Evolutionary conservation across 225 moss, liverwort and hornwort species (phyloP).

Genomic region (Straminergon stramineum): DNA sequence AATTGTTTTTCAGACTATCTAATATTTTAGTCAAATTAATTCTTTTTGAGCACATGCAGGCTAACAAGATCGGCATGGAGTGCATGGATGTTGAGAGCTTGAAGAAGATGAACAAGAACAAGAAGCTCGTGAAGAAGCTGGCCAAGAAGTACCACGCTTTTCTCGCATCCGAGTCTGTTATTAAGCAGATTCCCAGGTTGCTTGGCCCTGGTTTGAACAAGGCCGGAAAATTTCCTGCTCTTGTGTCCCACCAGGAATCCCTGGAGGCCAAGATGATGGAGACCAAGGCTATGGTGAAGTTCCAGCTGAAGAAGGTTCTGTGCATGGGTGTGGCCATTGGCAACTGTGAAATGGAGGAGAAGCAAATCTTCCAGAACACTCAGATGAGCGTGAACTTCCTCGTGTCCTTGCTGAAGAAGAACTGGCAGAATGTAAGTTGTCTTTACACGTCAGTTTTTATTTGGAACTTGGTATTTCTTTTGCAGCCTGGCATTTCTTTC

Average conservation of each 20-base stretch:
- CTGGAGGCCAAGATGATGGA: slow-evolving; percentile 72
- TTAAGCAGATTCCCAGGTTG: slow-evolving; percentile 81
- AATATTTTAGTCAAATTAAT: neutral
- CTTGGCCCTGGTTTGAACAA: slow-evolving; percentile 84
- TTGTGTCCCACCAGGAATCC: slow-evolving; percentile 80
- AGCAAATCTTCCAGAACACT: slow-evolving; percentile 85
- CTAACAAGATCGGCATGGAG: slow-evolving; percentile 69
- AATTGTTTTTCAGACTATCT: neutral
- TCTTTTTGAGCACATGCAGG: neutral
- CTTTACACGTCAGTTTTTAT: neutral
- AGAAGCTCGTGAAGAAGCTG: slow-evolving; percentile 87
- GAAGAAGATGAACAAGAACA: slow-evolving; percentile 96
- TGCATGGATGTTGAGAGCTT: slow-evolving; percentile 78
- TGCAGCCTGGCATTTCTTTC: neutral
- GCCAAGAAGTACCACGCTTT: slow-evolving; percentile 89
- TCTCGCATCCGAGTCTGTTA: slow-evolving; percentile 73
- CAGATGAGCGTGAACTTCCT: slow-evolving; percentile 85
- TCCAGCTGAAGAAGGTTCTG: slow-evolving; percentile 89
- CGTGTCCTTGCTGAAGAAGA: slow-evolving; percentile 82
- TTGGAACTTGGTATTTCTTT: no score
- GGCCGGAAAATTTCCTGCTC: slow-evolving; percentile 76
- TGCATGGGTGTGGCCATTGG: slow-evolving; percentile 89
- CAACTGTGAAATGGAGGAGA: slow-evolving; percentile 84
- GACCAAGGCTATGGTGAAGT: slow-evolving; percentile 93
- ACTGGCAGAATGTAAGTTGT: slow-evolving; percentile 70